Conservation (phyloP, 148 eudicot species). For the Beta vulgaris region DNA sequence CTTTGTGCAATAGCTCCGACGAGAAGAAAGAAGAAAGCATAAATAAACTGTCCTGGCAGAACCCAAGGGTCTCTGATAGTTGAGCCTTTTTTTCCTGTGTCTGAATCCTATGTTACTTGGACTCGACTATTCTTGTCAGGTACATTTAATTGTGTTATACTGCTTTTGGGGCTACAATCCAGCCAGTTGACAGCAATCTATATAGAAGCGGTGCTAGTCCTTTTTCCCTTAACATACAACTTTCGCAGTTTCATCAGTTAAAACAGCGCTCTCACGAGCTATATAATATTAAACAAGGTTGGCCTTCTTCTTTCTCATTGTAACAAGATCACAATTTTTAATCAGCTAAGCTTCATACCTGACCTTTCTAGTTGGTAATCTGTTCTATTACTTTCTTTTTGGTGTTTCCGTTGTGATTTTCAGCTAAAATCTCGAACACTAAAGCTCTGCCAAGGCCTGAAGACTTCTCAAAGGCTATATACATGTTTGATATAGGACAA, state of each 20-base stretch:
- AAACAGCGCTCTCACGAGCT: conserved; percentile 32
- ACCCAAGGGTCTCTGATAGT: too few relatives aligned
- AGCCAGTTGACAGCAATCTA: conserved; percentile 51
- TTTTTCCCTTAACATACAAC: conserved; percentile 65
- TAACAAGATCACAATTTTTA: background rate
- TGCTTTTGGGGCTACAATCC: conserved; percentile 54
- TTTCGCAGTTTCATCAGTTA: conserved; percentile 55
- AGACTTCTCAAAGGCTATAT: conserved; percentile 54
- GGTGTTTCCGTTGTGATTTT: background rate
- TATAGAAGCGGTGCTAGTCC: conserved; percentile 56
- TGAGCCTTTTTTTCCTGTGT: too few relatives aligned
- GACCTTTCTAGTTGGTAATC: conserved; percentile 13
- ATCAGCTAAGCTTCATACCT: too few relatives aligned
- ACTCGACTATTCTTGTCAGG: too few relatives aligned
- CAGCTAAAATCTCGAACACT: conserved; percentile 27
- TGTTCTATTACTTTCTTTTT: background rate
- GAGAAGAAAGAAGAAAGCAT: too few relatives aligned
- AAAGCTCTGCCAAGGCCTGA: conserved; percentile 37
- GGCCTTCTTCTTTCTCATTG: background rate
- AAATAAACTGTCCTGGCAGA: too few relatives aligned
- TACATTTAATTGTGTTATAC: too few relatives aligned
- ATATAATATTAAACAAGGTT: conserved; percentile 4
- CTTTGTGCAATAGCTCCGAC: too few relatives aligned
- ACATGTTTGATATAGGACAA: conserved; percentile 71
- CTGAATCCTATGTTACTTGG: too few relatives aligned